Conservation (phyloP, 768 basidiomycete genomes). For the Daedaleopsis sinensis region DNA sequence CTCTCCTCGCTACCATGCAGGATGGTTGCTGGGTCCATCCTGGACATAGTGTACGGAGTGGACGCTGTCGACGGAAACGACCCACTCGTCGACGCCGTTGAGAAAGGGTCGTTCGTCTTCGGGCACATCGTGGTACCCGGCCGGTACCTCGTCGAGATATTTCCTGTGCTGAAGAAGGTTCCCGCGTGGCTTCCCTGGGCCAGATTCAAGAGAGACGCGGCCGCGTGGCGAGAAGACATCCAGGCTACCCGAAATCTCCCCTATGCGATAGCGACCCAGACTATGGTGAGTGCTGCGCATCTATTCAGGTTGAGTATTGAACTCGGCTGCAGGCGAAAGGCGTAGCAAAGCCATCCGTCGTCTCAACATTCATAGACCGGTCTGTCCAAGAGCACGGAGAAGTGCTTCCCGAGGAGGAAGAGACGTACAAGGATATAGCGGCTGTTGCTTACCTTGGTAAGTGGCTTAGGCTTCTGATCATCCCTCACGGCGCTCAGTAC, state of each 20-base stretch:
- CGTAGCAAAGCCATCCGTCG: neutral
- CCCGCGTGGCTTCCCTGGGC: slow-evolving; percentile 25
- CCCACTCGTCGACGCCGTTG: slow-evolving; percentile 9
- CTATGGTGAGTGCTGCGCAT: slow-evolving; percentile 13
- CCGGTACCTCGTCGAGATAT: neutral
- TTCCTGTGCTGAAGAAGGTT: slow-evolving; percentile 12
- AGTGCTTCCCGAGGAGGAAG: neutral
- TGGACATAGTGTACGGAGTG: slow-evolving; percentile 19
- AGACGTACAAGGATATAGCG: neutral
- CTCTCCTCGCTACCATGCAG: neutral
- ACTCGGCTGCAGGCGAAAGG: neutral
- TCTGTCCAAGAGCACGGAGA: neutral
- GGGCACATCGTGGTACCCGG: neutral
- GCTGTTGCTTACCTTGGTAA: neutral
- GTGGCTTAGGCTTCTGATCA: neutral
- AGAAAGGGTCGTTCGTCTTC: neutral
- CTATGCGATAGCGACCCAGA: slow-evolving; percentile 13
- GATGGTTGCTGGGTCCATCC: neutral
- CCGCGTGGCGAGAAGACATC: neutral
- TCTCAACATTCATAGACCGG: neutral
- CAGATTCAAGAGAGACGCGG: slow-evolving; percentile 17
- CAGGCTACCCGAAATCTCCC: slow-evolving; percentile 11
- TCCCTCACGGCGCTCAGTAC: neutral
- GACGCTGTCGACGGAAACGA: slow-evolving; percentile 1
- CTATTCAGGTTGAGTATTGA: neutral